Percentiles rank a stretch among this genome's conserved stretches.
phyloP scores from a whole-genome alignment of 495 filamentous ascomycete genomes.

The Daldinia loculata region DNA sequence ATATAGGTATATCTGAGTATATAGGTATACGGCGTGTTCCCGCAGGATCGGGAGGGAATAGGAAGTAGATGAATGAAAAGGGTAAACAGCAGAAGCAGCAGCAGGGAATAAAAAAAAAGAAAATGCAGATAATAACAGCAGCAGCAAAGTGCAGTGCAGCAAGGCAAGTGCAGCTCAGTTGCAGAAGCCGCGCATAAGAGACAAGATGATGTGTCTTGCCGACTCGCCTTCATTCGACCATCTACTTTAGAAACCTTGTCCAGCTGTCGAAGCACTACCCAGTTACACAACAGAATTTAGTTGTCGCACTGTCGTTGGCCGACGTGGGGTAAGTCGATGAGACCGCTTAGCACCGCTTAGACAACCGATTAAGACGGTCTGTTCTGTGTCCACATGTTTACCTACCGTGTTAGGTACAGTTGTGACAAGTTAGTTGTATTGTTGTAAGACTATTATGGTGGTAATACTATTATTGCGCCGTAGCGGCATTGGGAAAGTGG shows the following conservation, averaged over 20 bases:
- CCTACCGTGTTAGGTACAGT: not conserved
- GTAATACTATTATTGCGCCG: too few species aligned
- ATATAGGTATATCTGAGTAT: constrained; percentile 7
- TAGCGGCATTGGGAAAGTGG: not conserved
- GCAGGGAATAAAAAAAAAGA: constrained; percentile 7
- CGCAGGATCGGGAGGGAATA: constrained; percentile 4
- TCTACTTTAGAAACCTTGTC: constrained; percentile 30
- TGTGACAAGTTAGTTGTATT: not conserved
- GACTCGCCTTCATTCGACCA: constrained; percentile 21
- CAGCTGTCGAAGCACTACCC: constrained; percentile 40
- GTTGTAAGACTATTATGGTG: too few species aligned
- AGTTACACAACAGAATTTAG: constrained; percentile 41
- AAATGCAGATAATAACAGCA: constrained; percentile 9
- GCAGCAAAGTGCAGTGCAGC: constrained; percentile 9
- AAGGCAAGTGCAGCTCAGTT: not conserved
- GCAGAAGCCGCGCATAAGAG: constrained; percentile 13
- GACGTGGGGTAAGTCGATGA: constrained; percentile 36
- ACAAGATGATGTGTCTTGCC: constrained; percentile 40
- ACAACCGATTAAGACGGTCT: constrained; percentile 6
- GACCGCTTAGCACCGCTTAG: constrained; percentile 32
- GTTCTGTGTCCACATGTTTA: not conserved
- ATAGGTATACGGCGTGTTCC: constrained; percentile 14
- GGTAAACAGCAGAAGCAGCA: constrained; percentile 6
- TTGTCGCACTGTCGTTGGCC: constrained; percentile 46
- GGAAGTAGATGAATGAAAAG: constrained; percentile 6